A percentile compares a stretch with the other conserved stretches of the same genome.
These are phyloP conservation scores for Saccharomyces hybrid DNA, from an alignment of 1,139 yeast species.

Conservation along the genomic window DNA sequence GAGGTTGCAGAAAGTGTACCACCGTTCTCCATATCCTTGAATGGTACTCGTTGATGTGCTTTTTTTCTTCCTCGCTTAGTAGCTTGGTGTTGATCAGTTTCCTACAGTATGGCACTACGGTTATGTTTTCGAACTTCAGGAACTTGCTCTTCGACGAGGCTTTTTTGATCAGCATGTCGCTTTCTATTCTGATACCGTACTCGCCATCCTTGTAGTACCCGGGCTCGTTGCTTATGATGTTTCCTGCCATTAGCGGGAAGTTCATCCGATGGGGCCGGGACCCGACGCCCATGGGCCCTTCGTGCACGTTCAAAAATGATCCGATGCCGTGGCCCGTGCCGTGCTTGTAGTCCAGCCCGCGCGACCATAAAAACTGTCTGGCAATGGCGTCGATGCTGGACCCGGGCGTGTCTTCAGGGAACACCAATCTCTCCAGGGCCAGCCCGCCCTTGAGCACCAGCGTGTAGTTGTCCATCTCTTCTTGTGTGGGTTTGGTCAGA, in stretches of 20 bases:
- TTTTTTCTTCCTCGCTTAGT: constrained; percentile 53
- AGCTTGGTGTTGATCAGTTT: constrained; percentile 53
- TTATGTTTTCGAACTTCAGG: constrained; percentile 74
- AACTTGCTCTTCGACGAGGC: constrained; percentile 44
- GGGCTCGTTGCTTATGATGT: constrained; percentile 86
- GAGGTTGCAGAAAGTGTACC: constrained; percentile 41
- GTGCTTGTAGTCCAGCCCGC: constrained; percentile 87
- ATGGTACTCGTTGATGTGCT: constrained; percentile 68
- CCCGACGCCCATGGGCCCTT: constrained; percentile 93
- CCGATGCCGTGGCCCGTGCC: constrained; percentile 99
- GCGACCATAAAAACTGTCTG: constrained; percentile 78
- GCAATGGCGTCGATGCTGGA: constrained; percentile 78
- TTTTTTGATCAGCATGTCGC: constrained; percentile 51
- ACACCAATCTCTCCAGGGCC: constrained; percentile 64
- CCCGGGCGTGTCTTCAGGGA: constrained; percentile 87
- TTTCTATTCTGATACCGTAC: constrained; percentile 91
- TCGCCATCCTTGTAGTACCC: constrained; percentile 90
- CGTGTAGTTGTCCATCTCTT: constrained; percentile 72
- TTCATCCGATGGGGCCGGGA: constrained; percentile 38
- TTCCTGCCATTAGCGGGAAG: constrained; percentile 44
- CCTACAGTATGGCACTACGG: constrained; percentile 80
- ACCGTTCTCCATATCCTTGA: constrained; percentile 51
- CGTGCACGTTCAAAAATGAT: constrained; percentile 85
- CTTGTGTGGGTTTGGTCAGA: constrained; percentile 58
- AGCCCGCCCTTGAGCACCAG: constrained; percentile 87